Evolutionary conservation across 306 rosid genomes (phyloP), one percentile per base, ranked within the genome.

Genomic region (Ceratonia siliqua): DNA sequence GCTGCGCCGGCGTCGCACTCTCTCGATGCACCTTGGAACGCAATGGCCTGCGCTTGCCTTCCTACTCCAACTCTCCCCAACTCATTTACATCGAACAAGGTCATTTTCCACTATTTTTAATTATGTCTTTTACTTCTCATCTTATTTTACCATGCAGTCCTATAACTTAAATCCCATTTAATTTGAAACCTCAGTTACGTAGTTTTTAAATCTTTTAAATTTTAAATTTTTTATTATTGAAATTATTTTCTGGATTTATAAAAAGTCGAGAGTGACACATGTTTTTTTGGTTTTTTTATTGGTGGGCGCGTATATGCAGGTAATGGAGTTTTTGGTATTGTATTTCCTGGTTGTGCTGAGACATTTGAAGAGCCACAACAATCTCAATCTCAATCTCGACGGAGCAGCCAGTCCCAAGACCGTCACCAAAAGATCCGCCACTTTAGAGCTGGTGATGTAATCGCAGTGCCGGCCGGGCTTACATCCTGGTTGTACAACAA

Each of bases 401-500:
- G 36, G n/a, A 35, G 73, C 0, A n/a, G n/a, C n/a, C n/a, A n/a
- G n/a, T 39, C 17, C 0, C 54, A 48, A 53, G 86, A 82, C 48
- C 49, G 80, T 3, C 86, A 82, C 80, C 86, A 82, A 12, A 82
- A 78, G 77, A 71, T 82, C 1, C 57, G 63, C n/a, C 22, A 30
- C 0, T 72, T 82, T 42, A 62, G 48, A 24, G 64, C 67, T 21
- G 73, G 73, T 6, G 86, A 82, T 24, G 4, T 82, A 25, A 82
- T 82, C 8, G 82, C 82, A 5, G 80, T 82, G 18, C 86, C 86
- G 0, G 38, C 82, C 0, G 86, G 86, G 50, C 21, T 53, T 59
- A 52, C 50, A 8, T 73, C 48, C 67, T 82, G 86, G 86, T 56
- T 82, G 62, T 82, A 41, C 86, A 82, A 82, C n/a, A 24, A 7